phyloP scores from a whole-genome alignment of 139 green algal genomes.

The Pleodorina starrii region DNA sequence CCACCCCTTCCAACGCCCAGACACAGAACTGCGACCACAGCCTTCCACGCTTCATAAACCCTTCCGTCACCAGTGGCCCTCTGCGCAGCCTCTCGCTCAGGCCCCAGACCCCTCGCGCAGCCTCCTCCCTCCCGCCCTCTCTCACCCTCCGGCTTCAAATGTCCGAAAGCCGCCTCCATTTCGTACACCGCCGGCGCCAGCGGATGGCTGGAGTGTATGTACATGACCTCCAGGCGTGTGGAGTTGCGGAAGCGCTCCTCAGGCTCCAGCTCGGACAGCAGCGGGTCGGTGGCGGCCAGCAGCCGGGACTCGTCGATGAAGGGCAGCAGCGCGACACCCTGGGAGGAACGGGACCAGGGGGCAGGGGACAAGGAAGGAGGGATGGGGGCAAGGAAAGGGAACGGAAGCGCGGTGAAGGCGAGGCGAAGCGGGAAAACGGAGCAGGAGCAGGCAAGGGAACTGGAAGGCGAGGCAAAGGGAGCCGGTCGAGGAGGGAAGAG shows the following conservation, averaged over 20 bases:
- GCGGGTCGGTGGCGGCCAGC: constrained; percentile 21
- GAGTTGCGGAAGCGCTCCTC: constrained; percentile 53
- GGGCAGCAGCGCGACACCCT: constrained; percentile 97
- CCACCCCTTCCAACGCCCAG: no score
- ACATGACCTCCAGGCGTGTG: constrained; percentile 71
- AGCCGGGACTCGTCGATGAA: constrained; percentile 94
- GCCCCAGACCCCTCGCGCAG: no score
- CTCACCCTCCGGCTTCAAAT: constrained; percentile 44
- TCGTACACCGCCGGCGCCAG: constrained; percentile 82
- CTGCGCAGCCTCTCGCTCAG: no score
- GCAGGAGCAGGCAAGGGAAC: no score
- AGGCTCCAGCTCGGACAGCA: constrained; percentile 62
- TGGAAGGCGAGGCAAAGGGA: no score
- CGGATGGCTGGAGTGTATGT: constrained; percentile 80
- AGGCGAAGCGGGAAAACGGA: no score
- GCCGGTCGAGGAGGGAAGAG: no score
- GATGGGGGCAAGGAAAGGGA: background rate
- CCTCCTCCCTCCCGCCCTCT: no score
- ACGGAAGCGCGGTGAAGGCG: background rate
- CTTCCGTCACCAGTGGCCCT: no score
- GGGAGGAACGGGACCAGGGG: background rate
- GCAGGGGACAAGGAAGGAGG: background rate
- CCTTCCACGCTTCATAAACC: no score
- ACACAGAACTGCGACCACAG: no score
- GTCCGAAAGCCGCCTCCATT: constrained; percentile 68